phyloP scores from a whole-genome alignment of 768 basidiomycete genomes.

The Amanita fuliginea region DNA sequence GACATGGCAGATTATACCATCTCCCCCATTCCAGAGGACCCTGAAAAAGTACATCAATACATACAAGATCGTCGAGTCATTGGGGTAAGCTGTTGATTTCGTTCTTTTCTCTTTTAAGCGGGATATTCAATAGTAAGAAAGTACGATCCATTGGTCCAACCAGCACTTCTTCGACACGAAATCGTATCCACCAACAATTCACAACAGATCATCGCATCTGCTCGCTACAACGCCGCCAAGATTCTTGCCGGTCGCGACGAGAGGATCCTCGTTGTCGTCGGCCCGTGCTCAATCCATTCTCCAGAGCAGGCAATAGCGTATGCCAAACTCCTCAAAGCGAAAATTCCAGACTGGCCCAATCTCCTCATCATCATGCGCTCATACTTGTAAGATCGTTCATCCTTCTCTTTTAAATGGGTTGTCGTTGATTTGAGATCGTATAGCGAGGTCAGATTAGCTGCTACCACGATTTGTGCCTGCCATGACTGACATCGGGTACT shows the following conservation, averaged over 20 bases:
- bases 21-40: constrained; percentile 58
- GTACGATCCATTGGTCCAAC: constrained; percentile 97
- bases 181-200: constrained; percentile 57
- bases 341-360: constrained; percentile 58
- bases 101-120: neutral
- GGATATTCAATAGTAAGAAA: constrained; percentile 18
- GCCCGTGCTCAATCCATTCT: constrained; percentile 93
- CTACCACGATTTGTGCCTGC: no score
- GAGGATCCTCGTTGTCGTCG: constrained; percentile 82
- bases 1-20: constrained; percentile 35
- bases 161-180: constrained; percentile 83
- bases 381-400: constrained; percentile 63
- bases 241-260: constrained; percentile 80
- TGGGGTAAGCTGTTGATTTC: constrained; percentile 45
- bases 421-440: constrained; percentile 5
- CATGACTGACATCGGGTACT: neutral
- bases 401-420: constrained; percentile 5
- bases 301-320: constrained; percentile 79
- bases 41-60: constrained; percentile 53
- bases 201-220: constrained; percentile 64
- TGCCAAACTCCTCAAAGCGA: constrained; percentile 58
- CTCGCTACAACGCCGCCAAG: constrained; percentile 69
- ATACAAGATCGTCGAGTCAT: constrained; percentile 76
- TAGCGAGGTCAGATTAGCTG: constrained; percentile 21
- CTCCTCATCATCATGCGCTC: constrained; percentile 92